Base-by-base conservation (phyloP, 2,329 filamentous ascomycete genomes). In the Pseudogymnoascus sp. region DNA sequence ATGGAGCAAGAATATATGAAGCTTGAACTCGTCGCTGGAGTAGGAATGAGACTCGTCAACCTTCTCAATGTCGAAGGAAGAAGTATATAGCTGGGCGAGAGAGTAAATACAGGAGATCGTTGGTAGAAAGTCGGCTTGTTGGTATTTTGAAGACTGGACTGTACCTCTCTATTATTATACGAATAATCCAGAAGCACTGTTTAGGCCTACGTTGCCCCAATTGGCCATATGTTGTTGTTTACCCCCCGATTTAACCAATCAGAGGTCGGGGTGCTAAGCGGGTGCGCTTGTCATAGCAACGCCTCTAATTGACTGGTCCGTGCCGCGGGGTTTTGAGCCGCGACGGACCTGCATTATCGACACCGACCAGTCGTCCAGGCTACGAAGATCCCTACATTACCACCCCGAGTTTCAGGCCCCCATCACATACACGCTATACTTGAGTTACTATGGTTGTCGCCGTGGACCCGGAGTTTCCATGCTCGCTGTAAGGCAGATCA, bases 391-490 rank as follows among this genome's bases (percentile, higher is more conserved):
- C 46, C 46, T 53, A 53, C 46, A 53, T 18, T 53, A 7, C 18
- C 25, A 31, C 46, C 46, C 46, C 46, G 46, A 56, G 46, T 56
- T 56, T 56, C 46, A 56, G 46, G 25, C 25, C 46, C 25, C 46
- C 46, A 34, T 53, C 46, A 31, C 46, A 31, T 31, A 53, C 18
- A 31, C 25, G 46, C 25, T 18, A 5, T 8, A 8, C 9, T 56
- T 56, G 46, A 56, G 31, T 56, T 56, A 34, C n/a, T 31, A 63
- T 63, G 62, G 31, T 14, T 14, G 14, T 31, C 34, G 23, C 60
- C 9, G 37, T 63, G 34, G 80, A 82, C 68, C 68, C 77, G 59
- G 77, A 79, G 14, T 88, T 88, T 69, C 85, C 86, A 61, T 88
- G 85, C 75, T 80, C 82, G 34, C 73, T 89, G 87, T 88, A 78